Evolutionary conservation across 75 land plant genomes (phyloP), one percentile per base, ranked within the genome.

Genomic region (Pinus taeda): DNA sequence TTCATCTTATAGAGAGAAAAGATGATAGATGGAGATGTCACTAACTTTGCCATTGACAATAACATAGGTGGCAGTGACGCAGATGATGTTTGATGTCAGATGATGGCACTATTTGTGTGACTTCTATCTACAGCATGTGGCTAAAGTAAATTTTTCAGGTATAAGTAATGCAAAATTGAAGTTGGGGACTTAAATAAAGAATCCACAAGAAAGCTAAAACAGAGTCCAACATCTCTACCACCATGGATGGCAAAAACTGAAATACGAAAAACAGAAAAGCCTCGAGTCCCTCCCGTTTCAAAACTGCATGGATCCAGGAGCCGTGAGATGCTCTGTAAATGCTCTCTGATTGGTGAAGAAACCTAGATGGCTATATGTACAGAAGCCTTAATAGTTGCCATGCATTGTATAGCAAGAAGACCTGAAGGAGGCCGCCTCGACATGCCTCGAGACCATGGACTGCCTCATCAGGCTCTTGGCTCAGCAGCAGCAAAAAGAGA

Each of bases 391-490:
- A 36, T 18, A 11, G n/a, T 2, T 18, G 4, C 49, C n/a, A 30
- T 22, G 42, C 11, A 11, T 6, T 6, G n/a, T 20, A 1, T 4
- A 15, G 45, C 13, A 9, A 18, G 9, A 39, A 69, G 21, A 36
- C 20, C 1, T 37, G 18, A n/a, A 11, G 71, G 53, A 37, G 33
- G n/a, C 29, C 14, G 81, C 85, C 0, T 59, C 85, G 56, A 83
- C 85, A 3, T 85, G 85, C 3, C 76, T 88, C 0, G 61, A 81
- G 63, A 81, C 85, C 81, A 72, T 88, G 73, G 88, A 85, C 78
- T 71, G 74, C 56, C 83, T 88, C 79, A 78, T 88, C 74, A 74
- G 74, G 17, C 59, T 81, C 18, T 61, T 87, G 4, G 83, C 85
- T 15, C 83, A 78, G 69, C 77, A 66, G 36, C 86, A 78, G 26